phyloP scores from a whole-genome alignment of 352 stramenopile species.

The Globisporangium paddicum region DNA sequence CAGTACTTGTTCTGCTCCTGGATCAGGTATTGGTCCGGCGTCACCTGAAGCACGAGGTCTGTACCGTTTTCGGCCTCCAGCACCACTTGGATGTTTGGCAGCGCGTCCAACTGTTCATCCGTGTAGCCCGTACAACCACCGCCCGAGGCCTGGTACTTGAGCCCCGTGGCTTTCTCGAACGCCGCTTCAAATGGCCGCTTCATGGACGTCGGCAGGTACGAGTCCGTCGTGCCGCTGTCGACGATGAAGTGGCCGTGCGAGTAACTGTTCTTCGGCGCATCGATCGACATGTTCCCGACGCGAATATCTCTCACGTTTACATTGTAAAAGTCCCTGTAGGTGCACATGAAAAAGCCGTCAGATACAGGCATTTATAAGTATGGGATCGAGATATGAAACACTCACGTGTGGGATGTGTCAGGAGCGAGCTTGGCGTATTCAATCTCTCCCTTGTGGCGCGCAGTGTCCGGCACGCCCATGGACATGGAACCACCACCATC shows the following conservation, averaged over 20 bases:
- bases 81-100: constrained; percentile 69
- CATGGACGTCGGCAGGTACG: constrained; percentile 58
- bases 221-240: constrained; percentile 83
- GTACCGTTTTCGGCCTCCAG: constrained; percentile 52
- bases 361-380: no score
- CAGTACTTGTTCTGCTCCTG: constrained; percentile 50
- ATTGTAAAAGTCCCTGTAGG: constrained; percentile 51
- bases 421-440: constrained; percentile 50
- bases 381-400: no score
- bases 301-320: constrained; percentile 64
- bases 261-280: constrained; percentile 32
- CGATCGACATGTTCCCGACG: constrained; percentile 55
- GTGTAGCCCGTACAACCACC: constrained; percentile 48
- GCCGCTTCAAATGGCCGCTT: constrained; percentile 44
- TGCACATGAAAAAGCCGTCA: background rate
- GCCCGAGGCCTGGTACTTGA: constrained; percentile 44
- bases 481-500: constrained; percentile 65
- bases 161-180: constrained; percentile 47
- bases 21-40: constrained; percentile 64
- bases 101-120: constrained; percentile 33
- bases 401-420: constrained; percentile 24
- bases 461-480: constrained; percentile 44
- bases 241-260: constrained; percentile 67
- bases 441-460: constrained; percentile 47
- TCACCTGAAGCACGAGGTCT: constrained; percentile 53